Base-by-base conservation (phyloP, 306 rosid species). In the Comarum palustre region DNA sequence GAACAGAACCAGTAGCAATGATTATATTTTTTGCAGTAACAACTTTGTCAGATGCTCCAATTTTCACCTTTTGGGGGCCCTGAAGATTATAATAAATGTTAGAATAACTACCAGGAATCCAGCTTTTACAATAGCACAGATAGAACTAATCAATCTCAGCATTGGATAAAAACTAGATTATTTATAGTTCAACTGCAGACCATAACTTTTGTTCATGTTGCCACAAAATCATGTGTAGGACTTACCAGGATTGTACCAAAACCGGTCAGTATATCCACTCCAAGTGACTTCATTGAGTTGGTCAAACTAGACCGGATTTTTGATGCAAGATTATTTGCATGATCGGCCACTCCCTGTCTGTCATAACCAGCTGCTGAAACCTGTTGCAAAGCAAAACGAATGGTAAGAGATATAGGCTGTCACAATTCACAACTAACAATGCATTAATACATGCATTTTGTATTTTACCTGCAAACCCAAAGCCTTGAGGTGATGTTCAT, bases 271-370 rank as follows among this genome's bases (percentile, higher is more conserved):
- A 95, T 90, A 75, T 95, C 97, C 64, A 95, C 99, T 79, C 99
- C 99, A 60, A 95, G 85, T n/a, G 97, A 92, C 75, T 89, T 95
- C 81, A 95, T 80, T 60, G 97, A 95, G 86, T 83, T 95, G 68
- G 97, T 95, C 86, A 95, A 84, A 73, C 87, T 91, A 68, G 66
- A 76, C 19, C 99, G 96, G 58, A 95, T 95, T 90, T 95, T 91
- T 1, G 93, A 65, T 73, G 99, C 99, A 79, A 95, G 99, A 81
- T 95, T 95, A 66, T 87, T 91, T 45, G 99, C 99, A 82, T 95
- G 99, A 74, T 95, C 97, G 58, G 99, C 99, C 4, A 95, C 97
- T 74, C 92, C 99, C 81, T 95, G 97, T 82, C 99, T 88, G 82
- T 95, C 96, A 66, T 91, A 95, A 52, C 89, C 90, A 46, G 96